Conservation (phyloP, 441 rosid genomes). For the Eruca vesicaria region DNA sequence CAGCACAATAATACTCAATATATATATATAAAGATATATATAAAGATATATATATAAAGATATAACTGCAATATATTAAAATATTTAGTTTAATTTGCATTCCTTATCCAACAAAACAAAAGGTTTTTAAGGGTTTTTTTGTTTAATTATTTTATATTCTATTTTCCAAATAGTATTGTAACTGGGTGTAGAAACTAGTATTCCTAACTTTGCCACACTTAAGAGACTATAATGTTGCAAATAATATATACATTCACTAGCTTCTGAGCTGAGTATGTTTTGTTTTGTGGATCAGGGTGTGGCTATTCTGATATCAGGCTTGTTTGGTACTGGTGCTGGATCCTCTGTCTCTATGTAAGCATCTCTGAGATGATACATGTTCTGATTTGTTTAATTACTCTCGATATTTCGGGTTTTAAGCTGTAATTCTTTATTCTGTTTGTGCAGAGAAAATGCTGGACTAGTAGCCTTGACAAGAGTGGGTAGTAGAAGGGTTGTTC, state of each 20-base stretch:
- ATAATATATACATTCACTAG: neutral
- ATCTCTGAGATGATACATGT: constrained; percentile 9
- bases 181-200: too few relatives aligned
- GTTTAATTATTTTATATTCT: too few relatives aligned
- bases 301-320: constrained; percentile 79
- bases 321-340: constrained; percentile 91
- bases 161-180: too few relatives aligned
- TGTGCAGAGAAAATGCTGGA: constrained; percentile 78
- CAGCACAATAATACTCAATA: too few relatives aligned
- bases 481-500: constrained; percentile 92
- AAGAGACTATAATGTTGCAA: neutral
- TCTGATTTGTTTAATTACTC: neutral
- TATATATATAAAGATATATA: too few relatives aligned
- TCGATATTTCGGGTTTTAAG: neutral
- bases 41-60: too few relatives aligned
- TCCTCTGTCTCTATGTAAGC: constrained; percentile 95
- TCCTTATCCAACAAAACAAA: too few relatives aligned
- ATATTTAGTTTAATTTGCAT: too few relatives aligned
- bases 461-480: constrained; percentile 80
- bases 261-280: neutral
- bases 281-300: constrained; percentile 62
- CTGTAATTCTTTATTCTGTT: too few relatives aligned
- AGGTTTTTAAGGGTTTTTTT: too few relatives aligned
- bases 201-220: constrained; percentile 39
- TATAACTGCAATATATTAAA: too few relatives aligned